Evolutionary conservation across 1,284 basidiomycete species (phyloP).

Genomic region (Phellopilus nigrolimitatus): DNA sequence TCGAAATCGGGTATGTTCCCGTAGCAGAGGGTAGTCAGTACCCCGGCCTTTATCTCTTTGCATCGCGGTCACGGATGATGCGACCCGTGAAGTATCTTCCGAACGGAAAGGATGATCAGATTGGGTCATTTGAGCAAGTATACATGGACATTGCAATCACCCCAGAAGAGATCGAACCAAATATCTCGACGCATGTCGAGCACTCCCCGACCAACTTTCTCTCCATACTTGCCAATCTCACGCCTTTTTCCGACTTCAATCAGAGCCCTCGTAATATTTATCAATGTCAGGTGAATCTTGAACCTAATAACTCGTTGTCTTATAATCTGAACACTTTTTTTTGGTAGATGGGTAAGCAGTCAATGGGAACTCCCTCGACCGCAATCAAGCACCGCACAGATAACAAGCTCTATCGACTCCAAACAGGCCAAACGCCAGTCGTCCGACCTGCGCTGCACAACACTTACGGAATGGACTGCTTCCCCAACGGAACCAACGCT

Average conservation of each 20-base stretch:
- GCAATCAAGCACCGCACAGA: constrained; percentile 90
- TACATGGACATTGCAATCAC: constrained; percentile 98
- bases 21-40: constrained; percentile 93
- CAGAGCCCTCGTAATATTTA: constrained; percentile 90
- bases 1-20: constrained; percentile 94
- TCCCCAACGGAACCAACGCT: constrained; percentile 98
- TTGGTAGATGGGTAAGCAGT: constrained; percentile 96
- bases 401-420: constrained; percentile 97
- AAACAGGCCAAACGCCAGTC: constrained; percentile 92
- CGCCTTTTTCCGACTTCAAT: constrained; percentile 95
- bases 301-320: too few species aligned
- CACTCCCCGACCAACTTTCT: constrained; percentile 94
- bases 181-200: constrained; percentile 88
- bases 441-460: constrained; percentile 92
- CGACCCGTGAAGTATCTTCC: constrained; percentile 89
- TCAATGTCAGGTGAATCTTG: constrained; percentile 66
- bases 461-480: constrained; percentile 97
- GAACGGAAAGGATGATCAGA: constrained; percentile 85
- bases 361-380: constrained; percentile 97
- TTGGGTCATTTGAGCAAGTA: constrained; percentile 98
- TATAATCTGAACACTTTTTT: constrained; percentile 18
- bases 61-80: constrained; percentile 92
- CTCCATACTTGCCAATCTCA: constrained; percentile 79
- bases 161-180: constrained; percentile 82
- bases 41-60: constrained; percentile 94